Evolutionary conservation across 805 yeast species (phyloP), one percentile per base, ranked within the genome.

Genomic region (Jamesozyma lodderae): DNA sequence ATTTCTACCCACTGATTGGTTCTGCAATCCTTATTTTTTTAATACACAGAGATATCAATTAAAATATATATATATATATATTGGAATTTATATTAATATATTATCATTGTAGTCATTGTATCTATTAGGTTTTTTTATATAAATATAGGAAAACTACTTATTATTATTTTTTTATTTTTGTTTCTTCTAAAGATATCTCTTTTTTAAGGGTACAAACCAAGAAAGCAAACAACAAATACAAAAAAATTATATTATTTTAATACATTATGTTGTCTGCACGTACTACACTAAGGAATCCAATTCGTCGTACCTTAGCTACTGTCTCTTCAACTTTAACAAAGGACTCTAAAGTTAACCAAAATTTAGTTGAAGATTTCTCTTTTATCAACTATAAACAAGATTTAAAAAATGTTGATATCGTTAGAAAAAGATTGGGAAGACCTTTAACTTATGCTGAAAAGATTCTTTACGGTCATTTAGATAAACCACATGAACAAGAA

Each of bases 401-500:
- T 59, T 67, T 84, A 53, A 95, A 87, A 69, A 86, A 83, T 60
- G 80, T 92, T 51, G 74, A 83, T 55, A 81, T 86, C 53, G 94
- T 85, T 55, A 79, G 79, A 67, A 70, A 76, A 56, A 77, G 94
- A 67, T 72, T 85, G 51, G 73, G 75, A 56, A 79, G 94, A 64
- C 97, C 96, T 29, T 74, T 90, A 57, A 90, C 97, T 38, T 79
- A 85, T 59, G 96, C 96, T 47, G 97, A 90, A 72, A 90, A 90
- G 72, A 77, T 90, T 51, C 72, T 90, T 50, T 92, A 90, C 68
- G 90, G 95, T 48, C 97, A 90, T 69, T 75, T 90, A 63, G 95
- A 83, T 59, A 77, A 90, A 58, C 96, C 96, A 46, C 88, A 82
- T 53, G 87, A 76, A 51, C 86, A 86, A 67, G 79, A 81, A 48